Evolutionary conservation across 75 land plant genomes (phyloP).

Genomic region (Larix kaempferi): DNA sequence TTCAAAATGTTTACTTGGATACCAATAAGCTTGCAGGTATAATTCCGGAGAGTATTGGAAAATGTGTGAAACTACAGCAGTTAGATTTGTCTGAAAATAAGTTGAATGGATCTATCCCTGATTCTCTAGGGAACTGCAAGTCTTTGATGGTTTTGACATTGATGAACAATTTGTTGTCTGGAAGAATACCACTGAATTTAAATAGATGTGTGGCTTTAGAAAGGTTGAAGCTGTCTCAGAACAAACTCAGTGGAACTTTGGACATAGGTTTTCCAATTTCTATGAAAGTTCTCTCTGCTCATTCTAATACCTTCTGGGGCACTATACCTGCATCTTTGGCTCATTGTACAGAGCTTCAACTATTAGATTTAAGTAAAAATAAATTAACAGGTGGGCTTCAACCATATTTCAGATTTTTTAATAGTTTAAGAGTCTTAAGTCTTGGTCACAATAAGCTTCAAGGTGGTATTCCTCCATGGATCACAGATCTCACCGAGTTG

Average conservation of each 20-base stretch:
- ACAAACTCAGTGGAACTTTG: too few species aligned
- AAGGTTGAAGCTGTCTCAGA: too few species aligned
- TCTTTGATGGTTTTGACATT: too few species aligned
- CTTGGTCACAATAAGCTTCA: constrained; percentile 7
- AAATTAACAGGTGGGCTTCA: constrained; percentile 13
- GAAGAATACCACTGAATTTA: too few species aligned
- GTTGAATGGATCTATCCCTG: constrained; percentile 7
- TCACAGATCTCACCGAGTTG: constrained; percentile 5
- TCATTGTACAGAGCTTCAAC: neutral
- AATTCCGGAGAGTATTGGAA: constrained; percentile 46
- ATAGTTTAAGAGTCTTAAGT: neutral
- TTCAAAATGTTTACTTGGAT: constrained; percentile 34
- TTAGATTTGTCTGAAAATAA: constrained; percentile 43
- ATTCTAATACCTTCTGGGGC: neutral
- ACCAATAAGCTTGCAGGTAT: constrained; percentile 61
- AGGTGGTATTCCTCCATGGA: constrained; percentile 8
- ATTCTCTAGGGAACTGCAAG: neutral
- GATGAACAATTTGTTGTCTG: too few species aligned
- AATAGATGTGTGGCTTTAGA: too few species aligned
- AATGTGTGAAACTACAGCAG: constrained; percentile 23
- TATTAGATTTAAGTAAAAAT: constrained; percentile 13
- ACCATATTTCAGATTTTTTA: neutral
- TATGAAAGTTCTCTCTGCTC: neutral
- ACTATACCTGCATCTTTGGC: neutral
- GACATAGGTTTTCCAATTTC: too few species aligned